phyloP scores from a whole-genome alignment of 495 filamentous ascomycete species.

The Friedmanniomyces simplex region DNA sequence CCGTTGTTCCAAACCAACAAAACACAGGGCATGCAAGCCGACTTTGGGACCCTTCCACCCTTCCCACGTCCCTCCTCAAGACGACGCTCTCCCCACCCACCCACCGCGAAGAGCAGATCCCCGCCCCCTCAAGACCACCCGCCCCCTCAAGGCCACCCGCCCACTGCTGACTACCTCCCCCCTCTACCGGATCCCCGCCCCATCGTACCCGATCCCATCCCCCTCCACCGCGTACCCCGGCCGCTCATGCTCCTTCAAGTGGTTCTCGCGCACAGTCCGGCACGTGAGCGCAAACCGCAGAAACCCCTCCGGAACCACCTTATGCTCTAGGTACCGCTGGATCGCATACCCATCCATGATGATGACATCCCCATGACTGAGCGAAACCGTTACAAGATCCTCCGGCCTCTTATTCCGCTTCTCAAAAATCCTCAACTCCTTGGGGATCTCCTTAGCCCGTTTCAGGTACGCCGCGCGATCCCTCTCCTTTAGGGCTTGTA shows the following conservation, averaged over 20 bases:
- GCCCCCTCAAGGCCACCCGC: too few relatives aligned
- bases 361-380: slow-evolving; percentile 71
- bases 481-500: slow-evolving; percentile 28
- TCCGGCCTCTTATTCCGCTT: slow-evolving; percentile 23
- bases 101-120: too few relatives aligned
- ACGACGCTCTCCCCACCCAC: too few relatives aligned
- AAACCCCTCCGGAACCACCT: slow-evolving; percentile 44
- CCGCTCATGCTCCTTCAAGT: slow-evolving; percentile 30
- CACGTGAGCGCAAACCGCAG: slow-evolving; percentile 60
- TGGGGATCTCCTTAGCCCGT: slow-evolving; percentile 27
- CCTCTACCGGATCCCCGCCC: not conserved
- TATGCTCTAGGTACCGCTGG: slow-evolving; percentile 67
- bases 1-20: too few relatives aligned
- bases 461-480: slow-evolving; percentile 14
- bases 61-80: too few relatives aligned
- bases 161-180: too few relatives aligned
- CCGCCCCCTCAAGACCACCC: too few relatives aligned
- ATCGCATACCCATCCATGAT: slow-evolving; percentile 69
- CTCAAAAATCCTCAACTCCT: slow-evolving; percentile 23
- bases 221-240: slow-evolving; percentile 23
- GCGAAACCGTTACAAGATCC: slow-evolving; percentile 29
- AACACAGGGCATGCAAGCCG: too few relatives aligned
- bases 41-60: too few relatives aligned
- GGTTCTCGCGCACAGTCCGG: slow-evolving; percentile 40
- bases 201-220: slow-evolving; percentile 16